Base-by-base conservation (phyloP, 495 filamentous ascomycete genomes). In the Collariella sp. region DNA sequence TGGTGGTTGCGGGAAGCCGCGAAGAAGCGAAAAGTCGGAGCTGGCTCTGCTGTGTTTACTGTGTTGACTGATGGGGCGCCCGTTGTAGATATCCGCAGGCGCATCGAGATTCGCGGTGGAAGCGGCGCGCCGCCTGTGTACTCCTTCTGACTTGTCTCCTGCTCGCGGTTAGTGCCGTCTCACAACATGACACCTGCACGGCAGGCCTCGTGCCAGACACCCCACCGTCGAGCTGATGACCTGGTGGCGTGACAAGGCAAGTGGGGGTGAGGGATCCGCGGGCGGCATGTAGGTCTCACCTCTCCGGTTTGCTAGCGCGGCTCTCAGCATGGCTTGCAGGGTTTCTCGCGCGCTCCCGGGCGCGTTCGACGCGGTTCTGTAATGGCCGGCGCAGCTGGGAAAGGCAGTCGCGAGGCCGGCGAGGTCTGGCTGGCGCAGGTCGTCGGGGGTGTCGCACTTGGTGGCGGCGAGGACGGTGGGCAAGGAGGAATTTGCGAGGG, bases 401-500 rank as follows among this genome's bases (percentile, higher is more conserved):
- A 77, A 76, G 76, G 47, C 80, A 71, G 52, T 76, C 64, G 86
- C 81, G 43, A 91, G 75, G 24, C 58, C 73, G 12, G 73, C 71
- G 10, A 82, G 76, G 59, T 88, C 76, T 38, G 86, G 68, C 55
- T 84, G 74, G 20, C 82, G 78, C 10, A 71, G 62, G 35, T 72
- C 76, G 26, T 80, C 77, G 19, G 82, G 81, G 31, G 78, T 76
- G 63, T 94, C 89, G 72, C 86, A 91, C 75, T 94, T 95, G 59
- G 83, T 89, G 47, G 88, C 84, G 33, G 91, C 89, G 43, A 94
- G 77, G 40, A 89, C 71, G 53, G 82, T 83, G 7, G 89, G 89
- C 20, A 93, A 69, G 19, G 76, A 72, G 15, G 82, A 79, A 55
- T 81, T 82, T 48, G 76, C 73, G 55, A 93, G 75, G 10, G 79